Percentiles rank a stretch among this genome's conserved stretches.
Evolutionary conservation across 2,329 filamentous ascomycete genomes (phyloP).

Genomic region (Diaporthe caulivora): DNA sequence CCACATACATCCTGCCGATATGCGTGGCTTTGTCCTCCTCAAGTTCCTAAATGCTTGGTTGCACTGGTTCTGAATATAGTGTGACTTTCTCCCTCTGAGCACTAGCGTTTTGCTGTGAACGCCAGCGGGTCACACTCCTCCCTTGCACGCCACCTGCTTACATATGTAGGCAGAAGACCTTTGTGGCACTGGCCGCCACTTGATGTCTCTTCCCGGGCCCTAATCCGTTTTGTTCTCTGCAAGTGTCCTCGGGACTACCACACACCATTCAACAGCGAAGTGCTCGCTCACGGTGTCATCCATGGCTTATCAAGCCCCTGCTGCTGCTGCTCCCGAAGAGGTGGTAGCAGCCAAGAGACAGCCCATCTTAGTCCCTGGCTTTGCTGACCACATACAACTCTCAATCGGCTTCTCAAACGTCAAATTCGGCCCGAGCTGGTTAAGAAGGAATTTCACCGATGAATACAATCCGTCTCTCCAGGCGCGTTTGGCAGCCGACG

Average conservation of each 20-base stretch:
- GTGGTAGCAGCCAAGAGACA: background rate
- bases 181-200: background rate
- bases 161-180: background rate
- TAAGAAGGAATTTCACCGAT: conserved; percentile 14
- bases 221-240: background rate
- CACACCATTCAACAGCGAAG: background rate
- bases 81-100: background rate
- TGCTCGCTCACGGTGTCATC: background rate
- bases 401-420: background rate
- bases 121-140: background rate
- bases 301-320: background rate
- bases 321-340: background rate
- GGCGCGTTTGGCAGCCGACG: background rate
- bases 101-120: background rate
- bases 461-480: background rate
- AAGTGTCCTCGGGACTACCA: background rate
- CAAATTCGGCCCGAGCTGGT: conserved; percentile 14
- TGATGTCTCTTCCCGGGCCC: background rate
- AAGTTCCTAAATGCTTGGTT: background rate
- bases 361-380: conserved; percentile 30
- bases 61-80: background rate
- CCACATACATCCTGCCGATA: background rate
- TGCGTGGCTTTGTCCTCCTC: background rate
- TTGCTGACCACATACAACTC: conserved; percentile 17
- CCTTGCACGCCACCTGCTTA: background rate